These are phyloP conservation scores for Gracilaria domingensis DNA, from an alignment of 23 red algal species.

Conservation along the genomic window DNA sequence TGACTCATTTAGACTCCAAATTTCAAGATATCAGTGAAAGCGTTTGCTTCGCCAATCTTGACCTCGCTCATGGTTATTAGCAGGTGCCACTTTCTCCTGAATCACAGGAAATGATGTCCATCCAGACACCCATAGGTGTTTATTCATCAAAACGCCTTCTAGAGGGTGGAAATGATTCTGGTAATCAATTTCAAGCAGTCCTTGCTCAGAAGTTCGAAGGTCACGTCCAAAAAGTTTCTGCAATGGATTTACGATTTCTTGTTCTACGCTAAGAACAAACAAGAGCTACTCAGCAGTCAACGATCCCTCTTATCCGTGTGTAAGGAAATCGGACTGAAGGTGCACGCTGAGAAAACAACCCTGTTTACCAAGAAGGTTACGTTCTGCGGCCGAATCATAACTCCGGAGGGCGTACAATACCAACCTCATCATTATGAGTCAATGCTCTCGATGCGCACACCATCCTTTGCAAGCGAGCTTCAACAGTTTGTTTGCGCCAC, in stretches of 20 bases:
- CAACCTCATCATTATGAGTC: background rate
- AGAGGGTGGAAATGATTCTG: conserved; percentile 22
- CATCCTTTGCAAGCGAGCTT: background rate
- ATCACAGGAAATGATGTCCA: conserved; percentile 49
- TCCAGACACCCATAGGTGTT: conserved; percentile 43
- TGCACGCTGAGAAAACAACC: conserved; percentile 33
- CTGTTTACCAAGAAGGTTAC: background rate
- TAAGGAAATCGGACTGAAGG: conserved; percentile 15
- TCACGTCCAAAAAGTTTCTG: background rate
- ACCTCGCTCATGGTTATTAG: conserved; percentile 12
- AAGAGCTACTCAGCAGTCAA: conserved; percentile 14
- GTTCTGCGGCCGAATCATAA: conserved; percentile 24
- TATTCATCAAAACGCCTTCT: conserved; percentile 17
- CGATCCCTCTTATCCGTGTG: conserved; percentile 6
- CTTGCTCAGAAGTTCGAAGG: background rate
- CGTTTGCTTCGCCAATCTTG: too few relatives aligned
- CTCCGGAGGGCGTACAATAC: background rate
- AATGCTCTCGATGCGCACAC: background rate
- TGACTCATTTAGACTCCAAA: conserved; percentile 31
- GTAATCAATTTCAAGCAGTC: conserved; percentile 61
- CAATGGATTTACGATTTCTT: conserved; percentile 64
- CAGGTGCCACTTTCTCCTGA: conserved; percentile 3
- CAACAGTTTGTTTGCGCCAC: conserved; percentile 39
- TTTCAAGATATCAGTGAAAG: conserved; percentile 1
- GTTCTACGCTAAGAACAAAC: background rate